Conservation (phyloP, 2,329 filamentous ascomycete species). For the Hansfordia pulvinata region DNA sequence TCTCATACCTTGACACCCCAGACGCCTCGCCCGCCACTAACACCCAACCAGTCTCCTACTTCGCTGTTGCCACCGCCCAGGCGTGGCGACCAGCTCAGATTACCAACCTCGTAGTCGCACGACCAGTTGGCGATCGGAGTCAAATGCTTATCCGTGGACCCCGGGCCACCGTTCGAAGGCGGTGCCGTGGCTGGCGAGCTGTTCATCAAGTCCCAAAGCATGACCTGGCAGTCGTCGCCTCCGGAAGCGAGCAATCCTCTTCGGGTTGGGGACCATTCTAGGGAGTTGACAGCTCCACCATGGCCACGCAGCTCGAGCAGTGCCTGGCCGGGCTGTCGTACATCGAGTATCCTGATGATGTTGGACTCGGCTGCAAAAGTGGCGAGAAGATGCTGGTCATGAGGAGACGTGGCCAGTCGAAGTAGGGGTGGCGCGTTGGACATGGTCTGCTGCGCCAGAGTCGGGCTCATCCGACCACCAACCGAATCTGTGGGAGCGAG, state of each 20-base stretch:
- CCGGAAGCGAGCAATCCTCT: constrained; percentile 84
- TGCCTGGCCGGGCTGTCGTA: constrained; percentile 89
- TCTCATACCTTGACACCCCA: constrained; percentile 50
- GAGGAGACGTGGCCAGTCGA: constrained; percentile 77
- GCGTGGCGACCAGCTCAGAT: constrained; percentile 73
- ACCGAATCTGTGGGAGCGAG: constrained; percentile 29
- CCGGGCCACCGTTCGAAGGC: constrained; percentile 30
- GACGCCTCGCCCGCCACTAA: constrained; percentile 66
- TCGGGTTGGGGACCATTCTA: constrained; percentile 87
- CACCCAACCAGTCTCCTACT: constrained; percentile 71
- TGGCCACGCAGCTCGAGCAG: constrained; percentile 88
- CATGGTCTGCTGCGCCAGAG: constrained; percentile 66
- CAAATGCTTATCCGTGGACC: constrained; percentile 41
- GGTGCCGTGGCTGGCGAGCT: constrained; percentile 32
- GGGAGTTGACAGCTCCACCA: constrained; percentile 71
- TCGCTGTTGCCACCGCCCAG: constrained; percentile 53
- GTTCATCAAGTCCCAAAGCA: constrained; percentile 88
- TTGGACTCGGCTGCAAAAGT: constrained; percentile 92
- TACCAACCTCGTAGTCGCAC: constrained; percentile 78
- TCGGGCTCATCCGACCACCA: constrained; percentile 55
- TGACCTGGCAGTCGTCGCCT: constrained; percentile 79
- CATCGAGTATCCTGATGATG: constrained; percentile 86
- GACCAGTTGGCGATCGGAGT: constrained; percentile 67
- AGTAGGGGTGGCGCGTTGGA: constrained; percentile 64
- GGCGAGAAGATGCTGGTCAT: constrained; percentile 90